phyloP scores from a whole-genome alignment of 1,284 basidiomycete genomes.

The Pyrrhoderma lamaoense region DNA sequence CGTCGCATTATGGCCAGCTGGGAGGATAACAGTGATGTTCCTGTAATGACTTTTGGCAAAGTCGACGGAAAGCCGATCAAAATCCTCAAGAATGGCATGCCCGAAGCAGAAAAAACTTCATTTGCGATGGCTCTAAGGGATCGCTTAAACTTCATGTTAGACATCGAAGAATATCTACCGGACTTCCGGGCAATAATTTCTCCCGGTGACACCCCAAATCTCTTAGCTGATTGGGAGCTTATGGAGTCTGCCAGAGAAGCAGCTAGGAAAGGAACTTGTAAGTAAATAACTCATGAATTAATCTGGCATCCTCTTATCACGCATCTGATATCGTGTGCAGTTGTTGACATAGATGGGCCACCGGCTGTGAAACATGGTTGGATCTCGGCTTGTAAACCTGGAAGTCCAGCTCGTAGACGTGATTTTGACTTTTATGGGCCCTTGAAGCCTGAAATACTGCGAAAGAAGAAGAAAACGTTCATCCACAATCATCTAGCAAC shows the following conservation, averaged over 20 bases:
- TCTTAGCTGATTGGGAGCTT: constrained; percentile 38
- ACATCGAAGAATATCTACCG: constrained; percentile 33
- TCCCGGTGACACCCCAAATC: constrained; percentile 40
- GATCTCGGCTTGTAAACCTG: constrained; percentile 16
- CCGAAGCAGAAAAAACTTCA: constrained; percentile 7
- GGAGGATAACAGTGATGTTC: constrained; percentile 19
- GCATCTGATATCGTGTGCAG: no score
- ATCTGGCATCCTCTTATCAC: neutral
- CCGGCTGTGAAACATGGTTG: constrained; percentile 17
- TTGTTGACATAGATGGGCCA: constrained; percentile 16
- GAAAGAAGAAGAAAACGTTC: constrained; percentile 35
- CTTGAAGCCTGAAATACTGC: constrained; percentile 1
- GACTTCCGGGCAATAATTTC: constrained; percentile 39
- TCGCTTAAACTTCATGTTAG: constrained; percentile 30
- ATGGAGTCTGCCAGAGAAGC: constrained; percentile 33
- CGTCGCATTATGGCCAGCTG: constrained; percentile 18
- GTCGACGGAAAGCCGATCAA: constrained; percentile 12
- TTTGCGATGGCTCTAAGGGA: constrained; percentile 11
- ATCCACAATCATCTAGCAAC: constrained; percentile 39
- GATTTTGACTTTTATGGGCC: constrained; percentile 14
- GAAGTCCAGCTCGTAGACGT: constrained; percentile 8
- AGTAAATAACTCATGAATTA: constrained; percentile 21
- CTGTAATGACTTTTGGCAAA: constrained; percentile 22
- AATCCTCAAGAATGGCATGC: constrained; percentile 18
- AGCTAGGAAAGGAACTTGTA: constrained; percentile 36